These are phyloP conservation scores for Haberlea rhodopensis DNA, from an alignment of 257 asterid species.

Conservation along the genomic window DNA sequence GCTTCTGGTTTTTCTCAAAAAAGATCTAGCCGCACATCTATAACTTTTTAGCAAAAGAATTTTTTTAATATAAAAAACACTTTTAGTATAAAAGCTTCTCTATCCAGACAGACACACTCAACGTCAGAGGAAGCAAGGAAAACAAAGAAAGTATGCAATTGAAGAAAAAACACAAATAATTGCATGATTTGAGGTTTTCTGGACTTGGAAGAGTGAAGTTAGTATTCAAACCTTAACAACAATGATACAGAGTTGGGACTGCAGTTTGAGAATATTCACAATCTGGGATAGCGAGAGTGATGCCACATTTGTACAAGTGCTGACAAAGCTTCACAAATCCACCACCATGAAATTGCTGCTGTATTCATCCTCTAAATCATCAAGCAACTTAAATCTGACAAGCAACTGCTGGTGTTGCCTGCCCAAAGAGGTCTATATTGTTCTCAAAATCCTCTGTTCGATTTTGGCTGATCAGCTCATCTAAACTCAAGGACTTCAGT, in stretches of 20 bases:
- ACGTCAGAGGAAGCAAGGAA: too few species aligned
- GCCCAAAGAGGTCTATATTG: slow-evolving; percentile 25
- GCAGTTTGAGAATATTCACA: not conserved
- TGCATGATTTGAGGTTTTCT: not conserved
- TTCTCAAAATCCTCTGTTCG: slow-evolving; percentile 31
- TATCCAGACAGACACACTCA: too few species aligned
- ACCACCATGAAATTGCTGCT: slow-evolving; percentile 5
- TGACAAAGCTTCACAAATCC: not conserved
- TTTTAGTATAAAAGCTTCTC: too few species aligned
- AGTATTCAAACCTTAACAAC: slow-evolving; percentile 2
- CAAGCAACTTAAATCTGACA: slow-evolving; percentile 37
- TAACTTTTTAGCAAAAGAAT: too few species aligned
- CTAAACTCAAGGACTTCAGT: slow-evolving; percentile 41
- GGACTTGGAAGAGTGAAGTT: not conserved
- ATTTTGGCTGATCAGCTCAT: slow-evolving; percentile 41
- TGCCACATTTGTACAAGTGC: not conserved
- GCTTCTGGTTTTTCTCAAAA: too few species aligned
- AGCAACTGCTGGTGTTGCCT: slow-evolving; percentile 42
- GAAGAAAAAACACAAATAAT: slow-evolving; percentile 11
- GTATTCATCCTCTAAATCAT: slow-evolving; percentile 18
- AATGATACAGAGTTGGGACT: too few species aligned
- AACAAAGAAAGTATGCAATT: too few species aligned
- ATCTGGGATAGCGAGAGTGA: not conserved
- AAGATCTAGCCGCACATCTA: too few species aligned
- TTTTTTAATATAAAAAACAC: too few species aligned